Evolutionary conservation across 306 rosid genomes (phyloP).

Genomic region (Quercus ilex): DNA sequence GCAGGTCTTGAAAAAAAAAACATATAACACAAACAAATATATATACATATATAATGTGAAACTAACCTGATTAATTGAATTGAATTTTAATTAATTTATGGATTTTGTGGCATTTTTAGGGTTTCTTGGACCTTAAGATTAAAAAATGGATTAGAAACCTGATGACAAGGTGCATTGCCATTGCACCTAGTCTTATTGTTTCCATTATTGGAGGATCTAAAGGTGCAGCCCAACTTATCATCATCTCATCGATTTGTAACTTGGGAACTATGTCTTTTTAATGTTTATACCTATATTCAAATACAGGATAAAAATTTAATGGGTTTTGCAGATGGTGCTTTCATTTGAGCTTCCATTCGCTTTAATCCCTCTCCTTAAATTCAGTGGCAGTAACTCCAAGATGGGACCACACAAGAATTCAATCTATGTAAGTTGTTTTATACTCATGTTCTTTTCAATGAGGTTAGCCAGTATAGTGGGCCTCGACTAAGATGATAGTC

Average conservation of each 20-base stretch:
- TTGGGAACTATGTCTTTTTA: not conserved
- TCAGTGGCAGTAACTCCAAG: slow-evolving; percentile 24
- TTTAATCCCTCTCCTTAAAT: no score
- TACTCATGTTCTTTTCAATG: not conserved
- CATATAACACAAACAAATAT: not conserved
- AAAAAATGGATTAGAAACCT: slow-evolving; percentile 71
- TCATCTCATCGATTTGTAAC: slow-evolving; percentile 70
- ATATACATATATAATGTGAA: not conserved
- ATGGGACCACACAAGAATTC: slow-evolving; percentile 96
- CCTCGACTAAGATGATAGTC: no score
- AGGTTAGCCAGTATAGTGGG: no score
- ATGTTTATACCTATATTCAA: no score
- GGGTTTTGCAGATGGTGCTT: no score
- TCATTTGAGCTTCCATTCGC: no score
- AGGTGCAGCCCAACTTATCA: slow-evolving; percentile 52
- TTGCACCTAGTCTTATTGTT: no score
- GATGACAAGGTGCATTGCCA: slow-evolving; percentile 42
- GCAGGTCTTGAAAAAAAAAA: slow-evolving; percentile 51
- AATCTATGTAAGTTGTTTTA: slow-evolving; percentile 28
- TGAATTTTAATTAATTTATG: not conserved
- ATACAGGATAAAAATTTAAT: no score
- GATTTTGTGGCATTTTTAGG: slow-evolving; percentile 35
- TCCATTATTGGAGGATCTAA: slow-evolving; percentile 51
- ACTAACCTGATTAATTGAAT: not conserved
- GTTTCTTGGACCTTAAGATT: slow-evolving; percentile 86